Percentiles rank a stretch among this genome's conserved stretches.
Conservation (phyloP, 345 rosid genomes). For the Gossypium australe region DNA sequence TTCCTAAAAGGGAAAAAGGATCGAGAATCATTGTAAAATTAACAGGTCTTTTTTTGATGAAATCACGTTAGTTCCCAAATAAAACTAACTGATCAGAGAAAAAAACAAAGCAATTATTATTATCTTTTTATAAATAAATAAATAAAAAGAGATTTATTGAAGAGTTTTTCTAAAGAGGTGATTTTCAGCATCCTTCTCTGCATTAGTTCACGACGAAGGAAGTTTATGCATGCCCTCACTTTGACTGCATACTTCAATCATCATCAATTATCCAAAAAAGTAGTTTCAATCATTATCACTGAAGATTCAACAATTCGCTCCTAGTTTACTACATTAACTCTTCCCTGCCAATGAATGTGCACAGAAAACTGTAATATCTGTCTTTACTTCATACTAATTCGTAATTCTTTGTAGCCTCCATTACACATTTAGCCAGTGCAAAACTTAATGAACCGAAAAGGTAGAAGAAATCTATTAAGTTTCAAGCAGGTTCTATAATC, state of each 20-base stretch:
- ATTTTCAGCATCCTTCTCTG: slow-evolving; percentile 8
- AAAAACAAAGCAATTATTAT: neutral
- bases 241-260: neutral
- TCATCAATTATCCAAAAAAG: neutral
- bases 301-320: neutral
- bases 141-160: neutral
- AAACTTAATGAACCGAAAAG: neutral
- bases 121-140: neutral
- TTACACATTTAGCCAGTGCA: neutral
- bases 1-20: slow-evolving; percentile 48
- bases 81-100: neutral
- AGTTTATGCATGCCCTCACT: neutral
- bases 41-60: neutral
- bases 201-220: neutral
- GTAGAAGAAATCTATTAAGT: slow-evolving; percentile 7
- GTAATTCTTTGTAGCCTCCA: neutral
- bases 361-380: neutral
- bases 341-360: slow-evolving; percentile 1
- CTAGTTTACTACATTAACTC: neutral
- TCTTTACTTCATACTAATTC: neutral
- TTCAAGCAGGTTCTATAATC: neutral
- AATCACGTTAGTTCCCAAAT: neutral
- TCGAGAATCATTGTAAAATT: neutral
- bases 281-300: neutral
- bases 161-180: neutral